Base-by-base conservation (phyloP, 352 stramenopile species). In the Globisporangium abappressorium region DNA sequence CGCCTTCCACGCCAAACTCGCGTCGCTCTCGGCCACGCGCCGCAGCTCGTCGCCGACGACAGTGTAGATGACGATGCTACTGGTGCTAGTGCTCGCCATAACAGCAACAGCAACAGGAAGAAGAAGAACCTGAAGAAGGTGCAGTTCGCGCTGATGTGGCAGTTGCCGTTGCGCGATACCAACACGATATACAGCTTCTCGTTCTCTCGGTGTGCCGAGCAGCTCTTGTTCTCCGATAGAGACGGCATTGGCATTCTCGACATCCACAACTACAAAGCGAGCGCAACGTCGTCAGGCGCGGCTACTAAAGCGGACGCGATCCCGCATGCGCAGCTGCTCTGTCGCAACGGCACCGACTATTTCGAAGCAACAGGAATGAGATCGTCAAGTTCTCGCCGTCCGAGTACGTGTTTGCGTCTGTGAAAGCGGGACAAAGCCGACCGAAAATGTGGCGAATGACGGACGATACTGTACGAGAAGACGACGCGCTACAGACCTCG, bases 351-450 rank as follows among this genome's bases (percentile, higher is more conserved):
- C 6, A 51, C 5, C 43, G 43, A 51, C 18, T 18, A 38, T 14
- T 58, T 58, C 57, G 58, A 58, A 33, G 7, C 68, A 75, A n/a
- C 38, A 2, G n/a, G 30, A 69, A 72, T 56, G 74, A 92, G 57
- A 55, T 92, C 28, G 84, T 89, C 58, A 92, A 92, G 64, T 91
- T 92, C 67, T 95, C 87, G 14, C 87, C 87, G 20, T 88, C 74
- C 28, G 80, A 75, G 30, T 90, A 81, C 26, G 79, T 95, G 4
- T 87, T 95, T 55, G 85, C 79, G 22, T 80, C 80, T 53, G 67
- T 90, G 9, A 65, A 70, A 59, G 69, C 67, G 22, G 63, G 72
- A 12, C 64, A 80, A 3, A 78, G 38, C 4, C 14, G 66, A 0
- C 73, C 92, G 3, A 79, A 85, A 18, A 77, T 94, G 30, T 94